Conservation (phyloP, 495 filamentous ascomycete genomes). For the Clavariopsis aquatica region DNA sequence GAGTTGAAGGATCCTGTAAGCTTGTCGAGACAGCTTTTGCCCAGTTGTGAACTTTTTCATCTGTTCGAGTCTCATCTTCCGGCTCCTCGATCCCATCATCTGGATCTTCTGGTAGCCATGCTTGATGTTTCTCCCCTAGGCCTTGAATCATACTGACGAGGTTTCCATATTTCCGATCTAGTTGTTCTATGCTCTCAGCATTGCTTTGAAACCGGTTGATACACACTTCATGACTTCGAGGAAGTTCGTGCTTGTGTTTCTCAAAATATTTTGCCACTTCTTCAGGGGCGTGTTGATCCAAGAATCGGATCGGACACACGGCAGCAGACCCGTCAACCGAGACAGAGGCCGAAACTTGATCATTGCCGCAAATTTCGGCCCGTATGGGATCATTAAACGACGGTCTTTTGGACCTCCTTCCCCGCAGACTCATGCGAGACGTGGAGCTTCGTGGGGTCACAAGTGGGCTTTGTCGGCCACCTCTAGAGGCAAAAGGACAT, state of each 20-base stretch:
- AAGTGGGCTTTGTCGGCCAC: slow-evolving; percentile 29
- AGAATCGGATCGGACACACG: slow-evolving; percentile 79
- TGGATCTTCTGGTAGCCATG: slow-evolving; percentile 67
- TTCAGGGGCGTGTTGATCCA: slow-evolving; percentile 87
- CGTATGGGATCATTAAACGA: slow-evolving; percentile 59
- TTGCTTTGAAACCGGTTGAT: slow-evolving; percentile 83
- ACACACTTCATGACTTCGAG: slow-evolving; percentile 86
- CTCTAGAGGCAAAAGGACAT: slow-evolving; percentile 59
- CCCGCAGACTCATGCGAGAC: slow-evolving; percentile 45
- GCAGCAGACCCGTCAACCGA: slow-evolving; percentile 42
- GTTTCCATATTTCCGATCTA: slow-evolving; percentile 89
- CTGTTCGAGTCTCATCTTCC: slow-evolving; percentile 49
- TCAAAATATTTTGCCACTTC: slow-evolving; percentile 89
- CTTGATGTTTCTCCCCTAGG: slow-evolving; percentile 77
- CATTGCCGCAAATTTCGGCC: slow-evolving; percentile 58
- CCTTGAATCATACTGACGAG: slow-evolving; percentile 89
- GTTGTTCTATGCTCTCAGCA: slow-evolving; percentile 73
- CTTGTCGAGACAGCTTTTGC: slow-evolving; percentile 63
- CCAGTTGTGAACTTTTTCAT: slow-evolving; percentile 75
- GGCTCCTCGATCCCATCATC: slow-evolving; percentile 51
- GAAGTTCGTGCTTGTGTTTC: slow-evolving; percentile 88
- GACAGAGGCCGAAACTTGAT: slow-evolving; percentile 53
- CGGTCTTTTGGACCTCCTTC: slow-evolving; percentile 42
- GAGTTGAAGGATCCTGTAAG: slow-evolving; percentile 41
- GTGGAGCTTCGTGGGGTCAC: slow-evolving; percentile 39